These are phyloP conservation scores for Globisporangium cederbergense DNA, from an alignment of 352 stramenopile genomes.

Conservation along the genomic window DNA sequence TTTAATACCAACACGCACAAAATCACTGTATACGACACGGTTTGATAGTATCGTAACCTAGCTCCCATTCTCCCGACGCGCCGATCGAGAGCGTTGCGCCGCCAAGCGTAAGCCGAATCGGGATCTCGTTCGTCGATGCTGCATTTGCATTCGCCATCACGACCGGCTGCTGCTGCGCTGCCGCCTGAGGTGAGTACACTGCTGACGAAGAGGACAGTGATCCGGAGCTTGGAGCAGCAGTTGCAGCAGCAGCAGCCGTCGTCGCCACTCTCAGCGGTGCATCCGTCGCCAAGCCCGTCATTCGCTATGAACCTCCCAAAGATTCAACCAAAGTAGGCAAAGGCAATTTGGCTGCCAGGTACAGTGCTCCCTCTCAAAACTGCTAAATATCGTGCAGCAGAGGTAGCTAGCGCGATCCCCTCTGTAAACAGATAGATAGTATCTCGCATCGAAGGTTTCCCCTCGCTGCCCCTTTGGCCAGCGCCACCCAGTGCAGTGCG, in stretches of 20 bases:
- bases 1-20: too few species aligned
- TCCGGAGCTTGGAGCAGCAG: not conserved
- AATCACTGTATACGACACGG: too few species aligned
- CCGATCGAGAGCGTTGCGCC: slow-evolving; percentile 43
- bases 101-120: slow-evolving; percentile 57
- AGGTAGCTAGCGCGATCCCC: not conserved
- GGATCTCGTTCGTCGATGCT: slow-evolving; percentile 37
- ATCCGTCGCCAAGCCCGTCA: not conserved
- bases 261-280: not conserved
- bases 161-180: not conserved
- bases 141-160: slow-evolving; percentile 15
- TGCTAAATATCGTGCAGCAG: not conserved
- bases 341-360: not conserved
- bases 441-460: slow-evolving; percentile 7
- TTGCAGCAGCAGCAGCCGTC: not conserved
- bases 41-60: slow-evolving; percentile 32
- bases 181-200: not conserved
- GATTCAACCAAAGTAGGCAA: slow-evolving; percentile 6
- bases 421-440: not conserved
- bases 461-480: not conserved
- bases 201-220: not conserved
- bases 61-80: slow-evolving; percentile 48
- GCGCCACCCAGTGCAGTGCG: not conserved
- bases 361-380: not conserved
- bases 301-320: not conserved